Evolutionary conservation across 176 grass and related monocot genomes (phyloP), one percentile per base, ranked within the genome.

Genomic region (Bothriochloa decipiens): DNA sequence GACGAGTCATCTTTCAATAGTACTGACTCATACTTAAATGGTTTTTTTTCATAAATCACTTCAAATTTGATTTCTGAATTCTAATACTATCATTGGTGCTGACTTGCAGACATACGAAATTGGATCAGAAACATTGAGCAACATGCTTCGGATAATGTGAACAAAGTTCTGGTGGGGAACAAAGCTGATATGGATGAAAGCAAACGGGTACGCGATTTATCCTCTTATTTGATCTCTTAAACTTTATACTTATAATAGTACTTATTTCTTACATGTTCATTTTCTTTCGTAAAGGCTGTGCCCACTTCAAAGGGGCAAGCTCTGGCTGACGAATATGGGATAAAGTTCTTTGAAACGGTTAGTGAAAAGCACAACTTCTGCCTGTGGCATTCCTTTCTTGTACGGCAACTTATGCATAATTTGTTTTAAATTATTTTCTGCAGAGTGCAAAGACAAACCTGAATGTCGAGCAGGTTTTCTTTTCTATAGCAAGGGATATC

Each of bases 361-460:
- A 83, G 86, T 91, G 35, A 16, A 76, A 82, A 6, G 72, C 12
- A 47, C 16, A 67, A 17, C 17, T 83, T 74, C 1, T 36, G 28
- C 46, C 28, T 80, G n/a, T 20, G 42, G 8, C n/a, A 45, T 91
- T 77, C 29, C 32, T 86, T 78, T 22, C 13, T 16, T 63, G 39
- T 50, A 8, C 3, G 28, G 50, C 45, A 72, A 27, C 12, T 17
- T 32, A 28, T 85, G 3, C 36, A 36, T 85, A 28, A 16, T 74
- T 53, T 65, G 23, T 28, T 23, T 29, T 81, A 43, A 43, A 53
- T 76, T 69, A 25, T 17, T 36, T 46, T 35, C 52, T 58, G 71
- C 86, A 91, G 92, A 94, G 92, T 87, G 92, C 89, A 43, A 94
- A 94, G 89, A 94, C 92, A 77, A 94, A 94, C 83, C 84, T 94